Evolutionary conservation across 192 early-diverging fungal genomes (phyloP).

Genomic region (Rhizophagus clarus): DNA sequence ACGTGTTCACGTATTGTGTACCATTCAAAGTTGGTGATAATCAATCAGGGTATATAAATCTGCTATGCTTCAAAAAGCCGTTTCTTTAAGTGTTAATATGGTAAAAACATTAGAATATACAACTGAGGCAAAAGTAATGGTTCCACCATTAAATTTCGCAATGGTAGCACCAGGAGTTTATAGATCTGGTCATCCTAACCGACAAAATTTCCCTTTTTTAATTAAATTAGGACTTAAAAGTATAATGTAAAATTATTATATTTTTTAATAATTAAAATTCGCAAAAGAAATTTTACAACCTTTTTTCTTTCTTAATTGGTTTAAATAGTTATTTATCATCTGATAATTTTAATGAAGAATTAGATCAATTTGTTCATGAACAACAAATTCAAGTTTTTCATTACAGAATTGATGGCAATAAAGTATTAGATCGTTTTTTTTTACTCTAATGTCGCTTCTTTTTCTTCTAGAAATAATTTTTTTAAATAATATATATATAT

Average conservation of each 20-base stretch:
- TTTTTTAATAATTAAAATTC: too few relatives aligned
- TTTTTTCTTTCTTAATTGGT: too few relatives aligned
- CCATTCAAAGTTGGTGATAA: too few relatives aligned
- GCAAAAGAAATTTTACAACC: too few relatives aligned
- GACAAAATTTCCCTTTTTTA: conserved; percentile 89
- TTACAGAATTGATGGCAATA: conserved; percentile 84
- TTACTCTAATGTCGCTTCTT: not conserved
- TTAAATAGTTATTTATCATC: conserved; percentile 43
- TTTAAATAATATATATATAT: not conserved
- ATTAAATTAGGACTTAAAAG: conserved; percentile 80
- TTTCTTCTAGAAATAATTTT: not conserved
- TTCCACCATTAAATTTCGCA: conserved; percentile 94
- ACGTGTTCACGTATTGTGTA: too few relatives aligned
- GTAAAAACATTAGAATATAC: not conserved
- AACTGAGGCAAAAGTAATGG: conserved; percentile 52
- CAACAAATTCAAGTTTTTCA: conserved; percentile 81
- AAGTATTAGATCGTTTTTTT: conserved; percentile 46
- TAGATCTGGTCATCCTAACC: conserved; percentile 91
- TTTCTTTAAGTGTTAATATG: not conserved
- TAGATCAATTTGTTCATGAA: conserved; percentile 70
- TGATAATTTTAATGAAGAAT: conserved; percentile 48
- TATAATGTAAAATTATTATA: conserved; percentile 61
- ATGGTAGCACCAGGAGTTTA: conserved; percentile 93
- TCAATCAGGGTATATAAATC: too few relatives aligned
- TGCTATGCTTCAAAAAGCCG: too few relatives aligned